These are phyloP conservation scores for Zychaea mexicana DNA, from an alignment of 371 early-diverging fungal species.

Conservation along the genomic window DNA sequence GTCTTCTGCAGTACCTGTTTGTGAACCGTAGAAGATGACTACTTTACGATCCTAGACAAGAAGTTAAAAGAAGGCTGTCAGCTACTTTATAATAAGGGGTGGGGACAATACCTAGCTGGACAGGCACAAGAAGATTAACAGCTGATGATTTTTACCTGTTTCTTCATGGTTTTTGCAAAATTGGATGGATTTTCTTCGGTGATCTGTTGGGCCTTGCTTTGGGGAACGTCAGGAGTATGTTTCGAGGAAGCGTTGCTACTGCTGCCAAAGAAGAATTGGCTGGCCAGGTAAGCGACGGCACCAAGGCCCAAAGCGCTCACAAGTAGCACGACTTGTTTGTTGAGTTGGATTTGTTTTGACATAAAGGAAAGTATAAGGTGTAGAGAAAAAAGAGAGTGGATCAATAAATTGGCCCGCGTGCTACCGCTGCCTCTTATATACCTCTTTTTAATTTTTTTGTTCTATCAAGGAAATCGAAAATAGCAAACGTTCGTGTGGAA, in stretches of 20 bases:
- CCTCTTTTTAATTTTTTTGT: neutral
- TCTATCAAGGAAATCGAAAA: too few relatives aligned
- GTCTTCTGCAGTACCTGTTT: constrained; percentile 95
- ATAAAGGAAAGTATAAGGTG: constrained; percentile 1
- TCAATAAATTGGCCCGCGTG: constrained; percentile 5
- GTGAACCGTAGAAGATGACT: constrained; percentile 87
- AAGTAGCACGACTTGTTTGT: constrained; percentile 12
- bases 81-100: too few relatives aligned
- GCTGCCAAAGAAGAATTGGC: constrained; percentile 3
- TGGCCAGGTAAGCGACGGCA: constrained; percentile 10
- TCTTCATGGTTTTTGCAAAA: constrained; percentile 34
- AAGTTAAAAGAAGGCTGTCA: neutral
- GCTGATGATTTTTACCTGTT: constrained; percentile 34
- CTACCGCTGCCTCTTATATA: neutral
- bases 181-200: constrained; percentile 2
- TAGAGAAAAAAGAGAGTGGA: constrained; percentile 1
- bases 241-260: neutral
- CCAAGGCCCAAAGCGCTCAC: constrained; percentile 14
- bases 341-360: constrained; percentile 7
- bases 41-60: constrained; percentile 51
- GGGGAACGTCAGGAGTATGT: neutral
- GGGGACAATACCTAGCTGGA: too few relatives aligned
- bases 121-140: neutral
- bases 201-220: neutral
- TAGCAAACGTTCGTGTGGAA: neutral